A percentile compares a stretch with the other conserved stretches of the same genome.
Evolutionary conservation across 176 grass and related monocot species (phyloP).

Genomic region (Aegilops umbellulata): DNA sequence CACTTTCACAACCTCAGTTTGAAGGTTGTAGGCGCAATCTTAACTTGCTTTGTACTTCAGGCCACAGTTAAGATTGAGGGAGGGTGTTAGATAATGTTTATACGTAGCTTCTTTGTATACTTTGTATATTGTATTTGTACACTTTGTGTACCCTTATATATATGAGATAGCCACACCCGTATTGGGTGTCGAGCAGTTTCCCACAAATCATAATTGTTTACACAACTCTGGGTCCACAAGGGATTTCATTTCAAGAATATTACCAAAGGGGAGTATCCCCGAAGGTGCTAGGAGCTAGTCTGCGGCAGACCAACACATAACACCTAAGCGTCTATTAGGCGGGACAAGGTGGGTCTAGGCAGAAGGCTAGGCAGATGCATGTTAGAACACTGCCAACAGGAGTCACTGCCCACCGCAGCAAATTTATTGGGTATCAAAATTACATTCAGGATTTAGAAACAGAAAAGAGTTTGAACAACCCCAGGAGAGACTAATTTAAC

Average conservation of each 20-base stretch:
- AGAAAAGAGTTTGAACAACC: background rate
- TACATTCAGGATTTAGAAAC: background rate
- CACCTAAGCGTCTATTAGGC: background rate
- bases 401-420: background rate
- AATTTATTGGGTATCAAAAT: background rate
- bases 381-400: background rate
- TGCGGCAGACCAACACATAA: background rate
- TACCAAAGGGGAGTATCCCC: background rate
- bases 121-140: too few species aligned
- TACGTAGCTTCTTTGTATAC: too few species aligned
- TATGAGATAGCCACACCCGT: too few species aligned
- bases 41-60: too few species aligned
- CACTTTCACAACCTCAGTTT: too few species aligned
- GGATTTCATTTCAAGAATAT: slow-evolving; percentile 11
- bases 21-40: too few species aligned
- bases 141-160: too few species aligned
- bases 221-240: background rate
- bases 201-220: too few species aligned
- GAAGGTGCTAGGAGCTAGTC: background rate
- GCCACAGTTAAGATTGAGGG: too few species aligned
- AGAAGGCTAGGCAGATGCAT: background rate
- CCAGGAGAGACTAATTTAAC: slow-evolving; percentile 13
- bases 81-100: too few species aligned
- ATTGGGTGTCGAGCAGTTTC: too few species aligned
- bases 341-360: background rate